phyloP scores from a whole-genome alignment of 164 flowering plant species.

The Chimonanthus salicifolius region DNA sequence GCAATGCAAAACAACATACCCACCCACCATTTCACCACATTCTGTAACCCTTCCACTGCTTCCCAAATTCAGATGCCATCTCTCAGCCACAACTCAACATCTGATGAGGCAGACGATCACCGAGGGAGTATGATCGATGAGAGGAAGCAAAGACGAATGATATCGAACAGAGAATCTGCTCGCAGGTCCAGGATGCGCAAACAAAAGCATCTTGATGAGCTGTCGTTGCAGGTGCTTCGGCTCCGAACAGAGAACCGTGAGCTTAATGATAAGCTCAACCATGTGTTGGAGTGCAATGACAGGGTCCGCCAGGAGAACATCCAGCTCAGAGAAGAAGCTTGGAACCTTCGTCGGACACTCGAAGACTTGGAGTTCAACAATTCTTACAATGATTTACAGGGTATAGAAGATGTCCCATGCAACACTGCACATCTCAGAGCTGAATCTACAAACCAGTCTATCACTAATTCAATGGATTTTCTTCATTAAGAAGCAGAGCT shows the following conservation, averaged over 20 bases:
- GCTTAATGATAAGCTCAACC: slow-evolving; percentile 70
- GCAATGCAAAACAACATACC: slow-evolving; percentile 30
- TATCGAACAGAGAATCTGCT: slow-evolving; percentile 93
- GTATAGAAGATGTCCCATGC: slow-evolving; percentile 43
- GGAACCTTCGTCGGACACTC: slow-evolving; percentile 60
- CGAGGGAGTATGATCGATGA: slow-evolving; percentile 63
- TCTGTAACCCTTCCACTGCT: slow-evolving; percentile 21
- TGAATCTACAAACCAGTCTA: slow-evolving; percentile 38
- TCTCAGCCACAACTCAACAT: slow-evolving; percentile 55
- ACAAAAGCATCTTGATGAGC: slow-evolving; percentile 90
- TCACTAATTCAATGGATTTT: slow-evolving; percentile 32
- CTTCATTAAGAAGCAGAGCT: slow-evolving; percentile 18
- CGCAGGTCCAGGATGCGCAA: slow-evolving; percentile 90
- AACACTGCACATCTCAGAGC: slow-evolving; percentile 12
- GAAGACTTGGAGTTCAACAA: slow-evolving; percentile 45
- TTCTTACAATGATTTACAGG: slow-evolving; percentile 38
- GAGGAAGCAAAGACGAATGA: slow-evolving; percentile 86
- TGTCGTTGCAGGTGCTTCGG: slow-evolving; percentile 80
- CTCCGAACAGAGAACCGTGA: slow-evolving; percentile 75
- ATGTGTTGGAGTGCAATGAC: slow-evolving; percentile 59
- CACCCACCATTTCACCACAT: slow-evolving; percentile 22
- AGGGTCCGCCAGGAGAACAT: slow-evolving; percentile 56
- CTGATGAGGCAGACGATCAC: slow-evolving; percentile 83
- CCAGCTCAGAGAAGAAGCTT: slow-evolving; percentile 60
- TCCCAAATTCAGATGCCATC: slow-evolving; percentile 1